These are phyloP conservation scores for Celoporthe dispersa DNA, from an alignment of 2,329 filamentous ascomycete genomes.

Conservation along the genomic window DNA sequence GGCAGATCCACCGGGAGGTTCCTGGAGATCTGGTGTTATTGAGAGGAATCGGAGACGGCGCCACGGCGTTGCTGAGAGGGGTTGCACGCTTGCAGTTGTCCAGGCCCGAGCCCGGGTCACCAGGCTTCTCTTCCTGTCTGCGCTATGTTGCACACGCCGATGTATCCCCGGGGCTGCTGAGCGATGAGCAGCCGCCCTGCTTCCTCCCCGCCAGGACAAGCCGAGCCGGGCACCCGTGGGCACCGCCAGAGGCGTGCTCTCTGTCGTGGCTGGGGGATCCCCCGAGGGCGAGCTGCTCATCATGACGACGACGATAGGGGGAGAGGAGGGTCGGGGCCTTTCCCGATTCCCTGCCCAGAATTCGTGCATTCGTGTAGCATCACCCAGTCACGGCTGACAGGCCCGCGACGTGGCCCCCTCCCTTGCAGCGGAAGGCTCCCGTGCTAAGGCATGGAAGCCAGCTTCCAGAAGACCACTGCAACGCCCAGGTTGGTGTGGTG, in stretches of 20 bases:
- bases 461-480: slow-evolving; percentile 9
- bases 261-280: neutral
- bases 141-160: neutral
- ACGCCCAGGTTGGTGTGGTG: neutral
- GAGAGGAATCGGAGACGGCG: too few species aligned
- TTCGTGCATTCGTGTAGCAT: too few species aligned
- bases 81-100: too few species aligned
- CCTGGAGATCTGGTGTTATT: neutral
- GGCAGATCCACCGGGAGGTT: neutral
- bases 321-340: neutral
- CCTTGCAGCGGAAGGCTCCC: neutral
- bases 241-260: neutral
- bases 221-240: neutral
- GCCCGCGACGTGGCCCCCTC: neutral
- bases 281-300: neutral
- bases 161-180: neutral
- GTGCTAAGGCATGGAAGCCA: slow-evolving; percentile 14
- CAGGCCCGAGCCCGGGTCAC: neutral
- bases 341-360: neutral
- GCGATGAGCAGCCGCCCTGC: neutral
- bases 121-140: too few species aligned
- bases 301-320: neutral
- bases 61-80: too few species aligned
- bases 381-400: slow-evolving; percentile 1
- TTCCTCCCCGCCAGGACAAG: neutral